Conservation (phyloP, 306 rosid species). For the Carpinus viminea region DNA sequence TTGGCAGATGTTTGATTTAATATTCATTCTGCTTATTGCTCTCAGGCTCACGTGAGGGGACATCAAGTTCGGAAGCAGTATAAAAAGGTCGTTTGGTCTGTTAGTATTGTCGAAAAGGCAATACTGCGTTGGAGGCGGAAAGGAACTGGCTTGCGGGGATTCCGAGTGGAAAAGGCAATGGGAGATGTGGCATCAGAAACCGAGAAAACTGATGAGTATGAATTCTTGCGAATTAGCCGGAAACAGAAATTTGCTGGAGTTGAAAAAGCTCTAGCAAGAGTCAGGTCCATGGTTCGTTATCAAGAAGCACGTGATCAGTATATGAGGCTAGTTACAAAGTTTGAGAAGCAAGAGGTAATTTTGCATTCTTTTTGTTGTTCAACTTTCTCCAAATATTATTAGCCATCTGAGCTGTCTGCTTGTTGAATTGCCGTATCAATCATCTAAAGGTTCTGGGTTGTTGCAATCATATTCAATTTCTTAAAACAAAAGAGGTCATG, state of each 20-base stretch:
- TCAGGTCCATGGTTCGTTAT: constrained; percentile 57
- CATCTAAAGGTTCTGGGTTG: background rate
- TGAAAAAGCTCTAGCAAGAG: constrained; percentile 68
- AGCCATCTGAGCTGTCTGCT: background rate
- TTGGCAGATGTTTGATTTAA: constrained; percentile 1
- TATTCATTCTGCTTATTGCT: constrained; percentile 19
- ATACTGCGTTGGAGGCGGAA: constrained; percentile 81
- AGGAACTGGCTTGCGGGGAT: constrained; percentile 68
- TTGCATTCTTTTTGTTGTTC: background rate
- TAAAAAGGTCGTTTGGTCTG: constrained; percentile 71
- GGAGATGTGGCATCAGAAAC: constrained; percentile 33
- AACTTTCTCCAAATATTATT: background rate
- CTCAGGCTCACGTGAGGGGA: constrained; percentile 77
- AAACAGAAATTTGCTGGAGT: constrained; percentile 62
- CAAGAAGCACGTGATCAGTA: constrained; percentile 74
- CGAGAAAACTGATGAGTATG: constrained; percentile 60
- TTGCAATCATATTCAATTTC: background rate
- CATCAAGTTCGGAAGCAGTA: constrained; percentile 70
- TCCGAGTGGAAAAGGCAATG: constrained; percentile 38
- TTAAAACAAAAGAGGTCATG: background rate
- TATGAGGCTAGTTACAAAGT: constrained; percentile 54
- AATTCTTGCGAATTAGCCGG: constrained; percentile 62
- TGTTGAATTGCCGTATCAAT: background rate
- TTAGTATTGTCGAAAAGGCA: constrained; percentile 64
- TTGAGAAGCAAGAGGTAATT: constrained; percentile 50